Base-by-base conservation (phyloP, 2,329 filamentous ascomycete genomes). In the Colletotrichum sp. region DNA sequence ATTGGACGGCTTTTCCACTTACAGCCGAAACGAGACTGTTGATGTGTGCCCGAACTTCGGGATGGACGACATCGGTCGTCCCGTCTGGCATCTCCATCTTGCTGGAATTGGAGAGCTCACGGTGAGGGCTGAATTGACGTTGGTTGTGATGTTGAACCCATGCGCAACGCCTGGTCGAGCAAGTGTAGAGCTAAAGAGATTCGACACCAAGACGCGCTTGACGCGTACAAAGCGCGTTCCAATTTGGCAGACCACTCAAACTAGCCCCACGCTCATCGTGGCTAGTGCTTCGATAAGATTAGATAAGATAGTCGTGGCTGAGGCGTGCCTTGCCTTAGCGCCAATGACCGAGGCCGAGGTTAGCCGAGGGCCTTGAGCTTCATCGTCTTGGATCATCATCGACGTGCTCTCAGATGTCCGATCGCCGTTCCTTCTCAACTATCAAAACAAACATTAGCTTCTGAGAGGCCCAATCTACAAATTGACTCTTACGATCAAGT, bases 21-120 rank as follows among this genome's bases (percentile, higher is more conserved):
- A 98, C 96, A 77, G 97, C 97, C 82, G 96, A 96, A 78, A 98
- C 95, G 36, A 99, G 92, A 87, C 95, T 98, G 87, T 95, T 96
- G 82, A 99, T 93, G 86, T 98, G 95, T 32, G 96, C 96, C 82
- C 96, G 94, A 81, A 98, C 95, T 87, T 98, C 95, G 57, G 96
- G 95, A 83, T 99, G 96, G 72, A 99, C 94, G 76, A 94, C 89
- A 82, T 93, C 92, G 79, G 84, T 86, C 72, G 84, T 83, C 74
- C 84, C 87, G 67, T 91, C 90, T 78, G 82, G 83, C 75, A 87
- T 81, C 83, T 93, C 91, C 92, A 93, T 93, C 18, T 78, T 86
- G 79, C 34, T 57, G 36, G 62, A 16, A 44, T 18, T 3, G 60
- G 28, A 24, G 55, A 28, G 44, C n/a, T 68, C 64, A 57, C 60